Base-by-base conservation (phyloP, 495 filamentous ascomycete genomes). In the Aspergillus nidulans region DNA sequence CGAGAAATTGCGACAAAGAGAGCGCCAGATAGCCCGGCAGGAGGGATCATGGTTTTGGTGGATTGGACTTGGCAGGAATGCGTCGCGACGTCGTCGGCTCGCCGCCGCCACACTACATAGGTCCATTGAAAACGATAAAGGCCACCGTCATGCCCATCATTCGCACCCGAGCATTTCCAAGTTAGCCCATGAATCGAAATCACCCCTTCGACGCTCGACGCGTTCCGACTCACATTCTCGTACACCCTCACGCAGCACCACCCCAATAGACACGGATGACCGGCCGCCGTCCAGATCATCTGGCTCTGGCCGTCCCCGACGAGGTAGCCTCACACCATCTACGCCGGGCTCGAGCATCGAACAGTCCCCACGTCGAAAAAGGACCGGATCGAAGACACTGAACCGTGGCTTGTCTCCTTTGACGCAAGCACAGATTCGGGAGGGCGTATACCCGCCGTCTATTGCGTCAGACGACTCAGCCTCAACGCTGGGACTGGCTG, bases 11-110 rank as follows among this genome's bases (percentile, higher is more conserved):
- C 79, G 81, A 46, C 78, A 82, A 53, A 79, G 80, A 5, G 82
- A 89, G 58, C 78, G 79, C 26, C 82, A 85, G 52, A 63, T 88
- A 24, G 86, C 87, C 6, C 80, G 79, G 58, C 70, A 83, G 52
- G 77, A 88, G 41, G 80, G 87, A n/a, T 82, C 86, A 21, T 94
- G 89, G 90, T 71, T 90, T 34, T 90, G 88, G 87, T 91, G 91
- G 76, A 41, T 75, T 32, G 69, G 71, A 1, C 69, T 78, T 1
- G 80, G 87, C 49, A 91, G 77, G 85, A 83, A 69, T 66, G 78
- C 81, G 60, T 81, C 82, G 55, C 77, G 77, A 52, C 72, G 65
- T 32, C 69, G 68, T 32, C 63, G 73, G 28, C 50, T 68, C 12
- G 60, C 68, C n/a, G 66, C 69, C 21, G 61, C 60, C n/a, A 69